Evolutionary conservation across 2,329 filamentous ascomycete species (phyloP).

Genomic region (Anthostomella pinea): DNA sequence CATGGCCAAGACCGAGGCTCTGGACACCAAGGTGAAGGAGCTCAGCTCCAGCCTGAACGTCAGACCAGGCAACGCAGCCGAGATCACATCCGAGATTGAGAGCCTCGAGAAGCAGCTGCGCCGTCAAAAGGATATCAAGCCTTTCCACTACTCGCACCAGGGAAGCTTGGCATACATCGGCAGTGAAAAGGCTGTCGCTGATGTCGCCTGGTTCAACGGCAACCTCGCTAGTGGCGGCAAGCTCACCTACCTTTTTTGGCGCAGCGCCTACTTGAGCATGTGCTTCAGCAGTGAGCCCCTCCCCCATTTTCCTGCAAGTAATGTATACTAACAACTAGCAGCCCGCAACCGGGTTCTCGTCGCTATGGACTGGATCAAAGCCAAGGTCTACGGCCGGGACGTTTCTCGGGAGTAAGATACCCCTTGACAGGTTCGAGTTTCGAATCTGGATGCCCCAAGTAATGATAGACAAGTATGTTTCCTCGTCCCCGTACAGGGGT

Average conservation of each 20-base stretch:
- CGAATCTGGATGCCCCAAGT: no score
- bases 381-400: slow-evolving; percentile 93
- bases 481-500: background rate
- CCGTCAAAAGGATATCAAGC: slow-evolving; percentile 89
- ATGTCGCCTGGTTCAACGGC: slow-evolving; percentile 95
- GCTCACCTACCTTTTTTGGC: slow-evolving; percentile 97
- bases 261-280: slow-evolving; percentile 97
- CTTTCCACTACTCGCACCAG: slow-evolving; percentile 98
- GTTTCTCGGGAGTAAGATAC: slow-evolving; percentile 80
- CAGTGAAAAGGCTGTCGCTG: slow-evolving; percentile 94
- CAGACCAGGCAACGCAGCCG: slow-evolving; percentile 63
- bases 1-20: slow-evolving; percentile 88
- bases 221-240: slow-evolving; percentile 92
- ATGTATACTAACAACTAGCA: slow-evolving; percentile 35
- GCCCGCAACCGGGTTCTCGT: slow-evolving; percentile 94
- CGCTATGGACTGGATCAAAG: slow-evolving; percentile 93
- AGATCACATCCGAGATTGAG: slow-evolving; percentile 73
- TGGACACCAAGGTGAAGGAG: slow-evolving; percentile 72
- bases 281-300: slow-evolving; percentile 92
- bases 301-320: background rate
- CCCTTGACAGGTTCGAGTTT: no score
- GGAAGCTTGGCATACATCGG: slow-evolving; percentile 97
- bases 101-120: slow-evolving; percentile 80
- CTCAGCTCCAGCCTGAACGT: slow-evolving; percentile 64
- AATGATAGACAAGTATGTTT: no score